These are phyloP conservation scores for Lentinula raphanica DNA, from an alignment of 768 basidiomycete species.

Conservation along the genomic window DNA sequence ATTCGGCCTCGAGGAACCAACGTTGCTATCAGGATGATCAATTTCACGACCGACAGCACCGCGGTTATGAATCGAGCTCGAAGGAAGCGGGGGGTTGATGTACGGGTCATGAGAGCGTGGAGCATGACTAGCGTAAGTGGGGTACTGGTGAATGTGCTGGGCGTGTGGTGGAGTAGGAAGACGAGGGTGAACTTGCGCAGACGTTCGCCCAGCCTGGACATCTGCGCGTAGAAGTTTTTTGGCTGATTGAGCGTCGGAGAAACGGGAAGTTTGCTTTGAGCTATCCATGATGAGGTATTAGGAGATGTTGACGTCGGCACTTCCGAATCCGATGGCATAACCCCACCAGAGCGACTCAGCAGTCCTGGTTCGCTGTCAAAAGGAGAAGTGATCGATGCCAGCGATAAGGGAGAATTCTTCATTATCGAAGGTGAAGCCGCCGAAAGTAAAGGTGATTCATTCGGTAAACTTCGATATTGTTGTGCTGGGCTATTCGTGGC, in stretches of 20 bases:
- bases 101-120: not conserved
- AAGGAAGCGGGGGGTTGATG: not conserved
- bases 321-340: not conserved
- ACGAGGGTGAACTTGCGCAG: conserved; percentile 34
- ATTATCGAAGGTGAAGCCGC: not conserved
- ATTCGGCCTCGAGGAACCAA: not conserved
- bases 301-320: conserved; percentile 10
- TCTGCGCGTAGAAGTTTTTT: conserved; percentile 83
- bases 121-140: not conserved
- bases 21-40: not conserved
- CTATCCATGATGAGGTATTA: conserved; percentile 27
- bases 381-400: conserved; percentile 7
- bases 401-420: not conserved
- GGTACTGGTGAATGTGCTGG: not conserved
- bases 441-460: not conserved
- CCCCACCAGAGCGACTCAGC: not conserved
- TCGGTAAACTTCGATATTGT: not conserved
- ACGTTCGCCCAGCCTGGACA: conserved; percentile 72
- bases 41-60: not conserved
- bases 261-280: conserved; percentile 33
- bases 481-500: not conserved
- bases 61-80: not conserved
- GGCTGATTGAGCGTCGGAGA: conserved; percentile 25
- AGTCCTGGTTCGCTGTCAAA: not conserved
- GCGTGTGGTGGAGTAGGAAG: not conserved